These are phyloP conservation scores for Claviceps quebecensis DNA, from an alignment of 2,329 filamentous ascomycete genomes.

Conservation along the genomic window DNA sequence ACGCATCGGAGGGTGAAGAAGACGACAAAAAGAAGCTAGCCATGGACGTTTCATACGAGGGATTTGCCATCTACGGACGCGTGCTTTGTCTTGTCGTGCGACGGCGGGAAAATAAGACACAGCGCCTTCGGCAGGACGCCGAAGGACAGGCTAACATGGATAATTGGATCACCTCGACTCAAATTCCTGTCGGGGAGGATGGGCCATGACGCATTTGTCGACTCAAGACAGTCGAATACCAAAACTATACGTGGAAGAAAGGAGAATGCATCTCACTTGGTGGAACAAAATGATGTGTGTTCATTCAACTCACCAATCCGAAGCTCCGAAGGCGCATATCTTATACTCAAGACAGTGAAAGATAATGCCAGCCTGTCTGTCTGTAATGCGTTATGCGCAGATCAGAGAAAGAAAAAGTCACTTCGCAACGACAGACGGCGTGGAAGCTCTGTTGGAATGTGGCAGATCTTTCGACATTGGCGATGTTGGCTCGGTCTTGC, in stretches of 20 bases:
- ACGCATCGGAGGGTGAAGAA: slow-evolving; percentile 27
- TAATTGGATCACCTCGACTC: slow-evolving; percentile 73
- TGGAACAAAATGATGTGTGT: neutral
- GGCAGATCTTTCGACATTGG: too few relatives aligned
- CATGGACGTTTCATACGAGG: slow-evolving; percentile 80
- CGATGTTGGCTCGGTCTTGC: too few relatives aligned
- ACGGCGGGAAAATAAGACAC: slow-evolving; percentile 44
- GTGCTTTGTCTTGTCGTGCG: slow-evolving; percentile 83
- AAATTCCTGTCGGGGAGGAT: slow-evolving; percentile 36
- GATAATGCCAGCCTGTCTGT: neutral
- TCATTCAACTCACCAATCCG: neutral
- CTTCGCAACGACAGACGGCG: too few relatives aligned
- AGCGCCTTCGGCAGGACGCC: slow-evolving; percentile 18
- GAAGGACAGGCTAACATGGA: slow-evolving; percentile 62
- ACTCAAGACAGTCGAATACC: neutral
- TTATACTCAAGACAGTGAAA: neutral
- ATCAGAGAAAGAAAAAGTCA: neutral
- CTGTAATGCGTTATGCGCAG: neutral
- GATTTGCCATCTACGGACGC: slow-evolving; percentile 88
- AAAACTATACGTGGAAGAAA: too few relatives aligned
- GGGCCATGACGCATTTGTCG: slow-evolving; percentile 11
- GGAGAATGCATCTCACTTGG: too few relatives aligned
- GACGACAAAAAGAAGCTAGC: slow-evolving; percentile 86
- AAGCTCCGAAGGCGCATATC: neutral
- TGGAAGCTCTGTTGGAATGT: too few relatives aligned